Evolutionary conservation across 1,139 yeast genomes (phyloP).

Genomic region (Yamadazyma mexicana): DNA sequence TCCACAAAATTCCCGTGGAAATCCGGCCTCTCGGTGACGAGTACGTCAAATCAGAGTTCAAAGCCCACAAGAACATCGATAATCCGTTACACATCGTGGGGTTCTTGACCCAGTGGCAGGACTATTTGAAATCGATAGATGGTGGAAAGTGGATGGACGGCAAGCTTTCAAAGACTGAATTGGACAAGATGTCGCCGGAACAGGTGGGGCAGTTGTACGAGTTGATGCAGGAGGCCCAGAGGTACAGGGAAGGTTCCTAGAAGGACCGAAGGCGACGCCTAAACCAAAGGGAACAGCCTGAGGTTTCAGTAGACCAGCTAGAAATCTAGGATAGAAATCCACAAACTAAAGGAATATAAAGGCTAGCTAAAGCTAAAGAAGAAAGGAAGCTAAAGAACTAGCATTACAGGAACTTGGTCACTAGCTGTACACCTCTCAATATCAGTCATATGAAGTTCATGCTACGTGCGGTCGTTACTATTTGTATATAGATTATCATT

Average conservation of each 20-base stretch:
- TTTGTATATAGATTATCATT: too few relatives aligned
- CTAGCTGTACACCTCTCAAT: too few relatives aligned
- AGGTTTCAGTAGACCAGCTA: neutral
- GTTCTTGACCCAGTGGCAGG: slow-evolving; percentile 92
- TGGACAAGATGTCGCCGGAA: slow-evolving; percentile 86
- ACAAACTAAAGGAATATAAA: too few relatives aligned
- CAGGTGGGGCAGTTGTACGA: slow-evolving; percentile 76
- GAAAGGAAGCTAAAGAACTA: too few relatives aligned
- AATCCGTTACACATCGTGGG: slow-evolving; percentile 94
- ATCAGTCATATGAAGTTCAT: too few relatives aligned
- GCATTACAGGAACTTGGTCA: too few relatives aligned
- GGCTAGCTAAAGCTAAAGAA: too few relatives aligned
- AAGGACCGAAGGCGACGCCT: neutral
- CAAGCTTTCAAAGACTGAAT: slow-evolving; percentile 60
- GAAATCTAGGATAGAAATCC: too few relatives aligned
- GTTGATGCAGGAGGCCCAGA: slow-evolving; percentile 47
- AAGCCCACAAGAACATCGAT: slow-evolving; percentile 77
- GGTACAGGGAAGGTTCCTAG: slow-evolving; percentile 33
- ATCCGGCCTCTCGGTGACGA: slow-evolving; percentile 82
- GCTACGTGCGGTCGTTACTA: too few relatives aligned
- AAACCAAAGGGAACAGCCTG: neutral
- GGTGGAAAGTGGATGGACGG: slow-evolving; percentile 79
- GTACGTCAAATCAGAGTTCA: slow-evolving; percentile 87
- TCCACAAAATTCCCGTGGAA: slow-evolving; percentile 57
- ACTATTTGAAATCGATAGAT: slow-evolving; percentile 69